Base-by-base conservation (phyloP, 2,329 filamentous ascomycete genomes). In the Mycosphaerella arachidis region DNA sequence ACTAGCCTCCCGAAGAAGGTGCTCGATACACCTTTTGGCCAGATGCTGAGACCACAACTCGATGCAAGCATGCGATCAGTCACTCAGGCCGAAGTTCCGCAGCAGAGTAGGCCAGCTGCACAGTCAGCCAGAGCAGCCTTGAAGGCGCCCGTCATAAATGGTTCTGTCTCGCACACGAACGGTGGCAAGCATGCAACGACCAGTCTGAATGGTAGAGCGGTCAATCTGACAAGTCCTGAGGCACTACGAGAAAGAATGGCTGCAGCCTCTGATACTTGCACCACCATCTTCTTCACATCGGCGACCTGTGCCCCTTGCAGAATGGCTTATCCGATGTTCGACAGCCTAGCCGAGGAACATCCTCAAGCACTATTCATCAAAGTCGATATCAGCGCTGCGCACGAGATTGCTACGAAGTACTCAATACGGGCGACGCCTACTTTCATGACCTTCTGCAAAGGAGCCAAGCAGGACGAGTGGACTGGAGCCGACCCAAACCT, bases 241-340 rank as follows among this genome's bases (percentile, higher is more conserved):
- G 83, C 87, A 30, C 76, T 94, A 1, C 81, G 91, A 40, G 76
- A 76, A 18, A 75, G 87, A 1, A 78, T 94, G 6, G 72, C 77
- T 0, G 76, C 78, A 1, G 88, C 89, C 0, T 80, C 80, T 30
- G 79, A 82, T 5, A 86, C 88, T 0, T 91, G 88, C 61, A 90
- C 90, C 0, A 84, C 93, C 40, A 82, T 97, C 58, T 97, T 97
- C 79, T 97, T 97, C 77, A 97, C 93, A 0, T 96, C 91, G 3
- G 84, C 89, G 1, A 94, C 88, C 2, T 97, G 92, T 71, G 83
- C 86, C 0, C 92, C 92, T 0, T 97, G 93, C 81, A 93, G 89
- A 73, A 76, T 85, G 16, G 82, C 93, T 1, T 95, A 96, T 68
- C 91, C 92, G 1, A 76, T 87, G 0, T 97, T 91, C 69, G 89